Percentiles rank a stretch among this genome's conserved stretches.
phyloP scores from a whole-genome alignment of 805 yeast genomes.

The Tetrapisispora nanseiensis region DNA sequence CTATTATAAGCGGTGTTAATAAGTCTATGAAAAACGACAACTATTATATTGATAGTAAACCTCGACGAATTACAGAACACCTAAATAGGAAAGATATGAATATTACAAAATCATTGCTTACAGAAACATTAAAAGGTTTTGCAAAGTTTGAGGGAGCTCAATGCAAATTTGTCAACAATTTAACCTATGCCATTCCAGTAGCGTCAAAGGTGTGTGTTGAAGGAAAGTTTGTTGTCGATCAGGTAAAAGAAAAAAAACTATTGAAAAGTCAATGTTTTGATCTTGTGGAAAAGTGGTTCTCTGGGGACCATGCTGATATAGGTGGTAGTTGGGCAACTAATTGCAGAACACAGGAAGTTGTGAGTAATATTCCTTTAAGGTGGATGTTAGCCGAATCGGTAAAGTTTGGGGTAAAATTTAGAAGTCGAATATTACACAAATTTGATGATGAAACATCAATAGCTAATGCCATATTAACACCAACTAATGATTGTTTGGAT shows the following conservation, averaged over 20 bases:
- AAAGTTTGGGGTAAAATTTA: slow-evolving; percentile 41
- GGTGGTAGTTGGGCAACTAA: slow-evolving; percentile 61
- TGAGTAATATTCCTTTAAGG: slow-evolving; percentile 44
- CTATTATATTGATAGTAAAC: no score
- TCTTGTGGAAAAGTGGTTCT: slow-evolving; percentile 48
- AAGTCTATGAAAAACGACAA: background rate
- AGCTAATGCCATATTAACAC: slow-evolving; percentile 36
- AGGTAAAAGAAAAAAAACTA: background rate
- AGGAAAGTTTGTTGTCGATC: background rate
- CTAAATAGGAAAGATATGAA: no score
- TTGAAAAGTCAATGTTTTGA: slow-evolving; percentile 11
- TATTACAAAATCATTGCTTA: no score
- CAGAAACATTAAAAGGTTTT: no score
- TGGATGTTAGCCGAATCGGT: slow-evolving; percentile 54
- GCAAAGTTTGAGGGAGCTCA: no score
- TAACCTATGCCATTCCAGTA: background rate
- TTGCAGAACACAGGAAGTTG: slow-evolving; percentile 29
- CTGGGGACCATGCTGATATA: slow-evolving; percentile 60
- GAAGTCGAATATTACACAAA: slow-evolving; percentile 31
- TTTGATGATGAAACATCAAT: slow-evolving; percentile 35
- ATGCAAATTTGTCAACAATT: background rate
- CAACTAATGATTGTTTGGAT: slow-evolving; percentile 43
- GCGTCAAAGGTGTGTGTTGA: background rate
- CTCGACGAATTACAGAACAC: no score
- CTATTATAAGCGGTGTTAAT: no score